Base-by-base conservation (phyloP, 169 alveolate genomes). In the Plasmodium gonderi region DNA sequence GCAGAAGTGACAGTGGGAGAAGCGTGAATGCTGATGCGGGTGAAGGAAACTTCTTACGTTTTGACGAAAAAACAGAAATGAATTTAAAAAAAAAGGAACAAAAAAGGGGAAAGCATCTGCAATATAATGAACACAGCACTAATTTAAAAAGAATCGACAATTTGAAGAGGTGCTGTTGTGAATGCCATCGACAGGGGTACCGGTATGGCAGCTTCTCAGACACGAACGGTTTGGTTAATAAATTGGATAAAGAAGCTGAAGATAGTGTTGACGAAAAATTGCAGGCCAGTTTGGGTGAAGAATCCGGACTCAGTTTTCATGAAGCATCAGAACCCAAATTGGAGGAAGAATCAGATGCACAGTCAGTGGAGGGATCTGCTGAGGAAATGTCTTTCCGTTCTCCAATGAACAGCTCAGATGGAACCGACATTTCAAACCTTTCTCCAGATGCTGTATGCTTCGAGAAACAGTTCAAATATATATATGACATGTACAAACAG, bases 391-490 rank as follows among this genome's bases (percentile, higher is more conserved):
- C 42, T 7, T 1, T 76, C 3, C 54, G 80, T 67, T 60, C 93
- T 29, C 60, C 47, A 9, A 42, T 82, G 0, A 42, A 36, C 12
- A 17, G 47, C 45, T 87, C 93, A 36, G 93, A 87, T 17, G 42
- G 40, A 26, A 90, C 89, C 38, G 80, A 90, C 26, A 44, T 90
- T 38, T 90, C 94, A 20, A 90, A 90, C 51, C 38, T 90, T 14
- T 90, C 94, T 9, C 94, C 94, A 9, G 94, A 90, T 38, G 44
- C 54, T 26, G 12, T 79, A 8, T 90, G 90, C 51, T 78, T 78
- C 54, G 94, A 90, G 74, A 90, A 77, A n/a, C 94, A 90, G 51
- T 90, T 90, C 38, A 90, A 90, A 65, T 79, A 90, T 78, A 90
- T 90, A 42, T 90, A 90, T 90, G 94, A 90, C 54, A 67, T 90